Percentiles rank a stretch among this genome's conserved stretches.
These are phyloP conservation scores for Jaminaea rosea DNA, from an alignment of 1,284 basidiomycete genomes.

Conservation along the genomic window DNA sequence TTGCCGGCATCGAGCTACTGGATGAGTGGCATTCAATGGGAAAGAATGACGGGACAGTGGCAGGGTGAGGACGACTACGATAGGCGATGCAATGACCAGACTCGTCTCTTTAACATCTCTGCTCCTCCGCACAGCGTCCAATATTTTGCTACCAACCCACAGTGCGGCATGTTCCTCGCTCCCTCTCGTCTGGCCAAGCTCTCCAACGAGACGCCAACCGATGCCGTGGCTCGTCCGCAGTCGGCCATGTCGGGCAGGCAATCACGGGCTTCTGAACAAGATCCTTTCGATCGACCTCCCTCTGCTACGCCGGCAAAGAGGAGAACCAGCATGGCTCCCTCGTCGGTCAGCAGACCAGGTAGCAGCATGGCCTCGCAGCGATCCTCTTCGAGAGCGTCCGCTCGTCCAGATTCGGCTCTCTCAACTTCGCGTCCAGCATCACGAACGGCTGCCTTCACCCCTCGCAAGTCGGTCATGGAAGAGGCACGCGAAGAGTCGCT, in stretches of 20 bases:
- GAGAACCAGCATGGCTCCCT: conserved; percentile 3
- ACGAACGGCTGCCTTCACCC: conserved; percentile 13
- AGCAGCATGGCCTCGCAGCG: conserved; percentile 18
- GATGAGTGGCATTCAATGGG: conserved; percentile 61
- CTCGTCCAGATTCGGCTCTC: conserved; percentile 52
- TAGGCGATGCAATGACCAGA: background rate
- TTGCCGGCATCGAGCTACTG: conserved; percentile 41
- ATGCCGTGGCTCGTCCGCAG: conserved; percentile 38
- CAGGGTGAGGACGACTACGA: conserved; percentile 58
- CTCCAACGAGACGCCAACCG: conserved; percentile 20
- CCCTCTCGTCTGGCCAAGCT: conserved; percentile 59
- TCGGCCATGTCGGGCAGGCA: conserved; percentile 35
- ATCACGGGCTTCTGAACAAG: conserved; percentile 21
- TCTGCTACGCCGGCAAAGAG: conserved; percentile 17
- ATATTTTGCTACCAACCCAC: conserved; percentile 77
- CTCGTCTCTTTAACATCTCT: background rate
- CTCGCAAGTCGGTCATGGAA: conserved; percentile 25
- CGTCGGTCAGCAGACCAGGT: background rate
- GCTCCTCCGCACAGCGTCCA: conserved; percentile 54
- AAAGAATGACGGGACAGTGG: conserved; percentile 86
- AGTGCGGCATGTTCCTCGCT: conserved; percentile 83
- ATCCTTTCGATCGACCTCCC: conserved; percentile 16
- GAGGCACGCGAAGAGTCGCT: conserved; percentile 12
- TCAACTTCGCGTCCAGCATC: conserved; percentile 16
- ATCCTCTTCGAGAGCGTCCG: conserved; percentile 45